A percentile compares a stretch with the other conserved stretches of the same genome.
phyloP scores from a whole-genome alignment of 139 green algal species.

The Axilococcus clingmanii region DNA sequence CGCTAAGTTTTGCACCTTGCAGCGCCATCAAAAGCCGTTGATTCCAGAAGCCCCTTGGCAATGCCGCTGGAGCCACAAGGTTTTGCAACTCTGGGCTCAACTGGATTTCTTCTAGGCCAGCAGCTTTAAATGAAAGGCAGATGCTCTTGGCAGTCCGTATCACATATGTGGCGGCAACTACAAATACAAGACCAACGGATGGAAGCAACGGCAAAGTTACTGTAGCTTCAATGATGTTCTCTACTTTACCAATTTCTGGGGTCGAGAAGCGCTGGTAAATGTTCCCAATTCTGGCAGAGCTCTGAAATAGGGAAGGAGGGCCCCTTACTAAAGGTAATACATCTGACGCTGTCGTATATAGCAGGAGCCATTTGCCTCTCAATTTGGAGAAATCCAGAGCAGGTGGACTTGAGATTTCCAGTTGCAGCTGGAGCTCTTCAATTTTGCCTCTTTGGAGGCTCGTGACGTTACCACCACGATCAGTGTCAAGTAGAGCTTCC shows the following conservation, averaged over 20 bases:
- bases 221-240: slow-evolving; percentile 40
- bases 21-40: slow-evolving; percentile 27
- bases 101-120: slow-evolving; percentile 19
- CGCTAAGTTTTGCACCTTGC: slow-evolving; percentile 2
- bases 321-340: slow-evolving; percentile 23
- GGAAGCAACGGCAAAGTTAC: slow-evolving; percentile 8
- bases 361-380: slow-evolving; percentile 28
- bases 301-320: not conserved
- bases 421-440: slow-evolving; percentile 28
- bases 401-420: not conserved
- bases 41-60: slow-evolving; percentile 30
- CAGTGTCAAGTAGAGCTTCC: slow-evolving; percentile 8
- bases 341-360: slow-evolving; percentile 41
- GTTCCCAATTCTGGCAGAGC: slow-evolving; percentile 10
- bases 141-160: slow-evolving; percentile 24
- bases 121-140: slow-evolving; percentile 16
- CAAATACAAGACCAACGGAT: slow-evolving; percentile 1
- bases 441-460: slow-evolving; percentile 18
- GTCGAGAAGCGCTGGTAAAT: slow-evolving; percentile 30
- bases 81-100: slow-evolving; percentile 18
- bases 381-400: slow-evolving; percentile 28
- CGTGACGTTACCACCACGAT: slow-evolving; percentile 12
- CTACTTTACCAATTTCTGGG: slow-evolving; percentile 15
- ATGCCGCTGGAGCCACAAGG: slow-evolving; percentile 28
- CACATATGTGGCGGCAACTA: slow-evolving; percentile 31